Evolutionary conservation across 2,329 filamentous ascomycete species (phyloP).

Genomic region (Claviceps sp.): DNA sequence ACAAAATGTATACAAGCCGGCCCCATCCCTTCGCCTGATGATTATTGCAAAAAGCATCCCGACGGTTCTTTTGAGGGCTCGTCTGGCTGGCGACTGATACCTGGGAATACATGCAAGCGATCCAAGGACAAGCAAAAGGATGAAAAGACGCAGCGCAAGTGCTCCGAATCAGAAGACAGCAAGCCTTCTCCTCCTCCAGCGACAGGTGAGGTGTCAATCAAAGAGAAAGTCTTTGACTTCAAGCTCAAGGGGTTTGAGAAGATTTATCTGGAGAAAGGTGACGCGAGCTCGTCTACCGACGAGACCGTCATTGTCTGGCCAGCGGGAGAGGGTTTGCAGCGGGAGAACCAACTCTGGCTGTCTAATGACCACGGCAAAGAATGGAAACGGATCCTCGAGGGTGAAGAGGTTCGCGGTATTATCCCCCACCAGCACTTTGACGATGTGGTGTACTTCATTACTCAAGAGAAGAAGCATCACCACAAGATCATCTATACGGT

Average conservation of each 20-base stretch:
- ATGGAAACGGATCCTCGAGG: slow-evolving; percentile 60
- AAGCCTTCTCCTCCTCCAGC: slow-evolving; percentile 34
- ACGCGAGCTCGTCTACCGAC: slow-evolving; percentile 48
- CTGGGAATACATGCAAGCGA: slow-evolving; percentile 60
- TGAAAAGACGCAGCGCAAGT: slow-evolving; percentile 60
- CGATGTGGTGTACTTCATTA: slow-evolving; percentile 79
- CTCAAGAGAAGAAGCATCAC: slow-evolving; percentile 27
- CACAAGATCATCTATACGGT: slow-evolving; percentile 63
- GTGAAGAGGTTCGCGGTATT: slow-evolving; percentile 56
- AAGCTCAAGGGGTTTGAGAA: slow-evolving; percentile 38
- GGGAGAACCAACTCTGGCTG: slow-evolving; percentile 51
- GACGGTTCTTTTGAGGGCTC: slow-evolving; percentile 68
- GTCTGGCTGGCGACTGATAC: slow-evolving; percentile 86
- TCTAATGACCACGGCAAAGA: slow-evolving; percentile 79
- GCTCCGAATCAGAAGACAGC: slow-evolving; percentile 42
- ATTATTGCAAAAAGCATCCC: slow-evolving; percentile 51
- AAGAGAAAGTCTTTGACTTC: slow-evolving; percentile 49
- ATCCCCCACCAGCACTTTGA: slow-evolving; percentile 69
- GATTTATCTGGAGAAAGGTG: slow-evolving; percentile 67
- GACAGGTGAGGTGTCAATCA: slow-evolving; percentile 52
- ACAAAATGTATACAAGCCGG: slow-evolving; percentile 55
- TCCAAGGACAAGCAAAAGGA: slow-evolving; percentile 52
- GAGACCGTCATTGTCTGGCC: slow-evolving; percentile 55
- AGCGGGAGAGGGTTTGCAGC: slow-evolving; percentile 19
- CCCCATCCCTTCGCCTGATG: slow-evolving; percentile 52